These are phyloP conservation scores for Phytophthora pseudosyringae DNA, from an alignment of 352 stramenopile genomes.

Conservation along the genomic window DNA sequence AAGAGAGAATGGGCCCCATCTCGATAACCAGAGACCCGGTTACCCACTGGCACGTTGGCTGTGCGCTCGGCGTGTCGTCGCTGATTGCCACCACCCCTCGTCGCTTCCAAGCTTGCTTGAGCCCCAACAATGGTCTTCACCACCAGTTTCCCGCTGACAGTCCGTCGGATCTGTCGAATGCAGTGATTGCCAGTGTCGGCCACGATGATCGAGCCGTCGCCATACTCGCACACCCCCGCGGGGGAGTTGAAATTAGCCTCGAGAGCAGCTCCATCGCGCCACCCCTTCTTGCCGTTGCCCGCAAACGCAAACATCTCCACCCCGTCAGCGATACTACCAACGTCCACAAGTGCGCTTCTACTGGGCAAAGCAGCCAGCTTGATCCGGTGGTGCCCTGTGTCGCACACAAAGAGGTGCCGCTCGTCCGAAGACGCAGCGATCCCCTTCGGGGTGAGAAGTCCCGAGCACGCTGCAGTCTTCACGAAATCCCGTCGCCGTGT, in stretches of 20 bases:
- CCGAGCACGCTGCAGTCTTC: constrained; percentile 36
- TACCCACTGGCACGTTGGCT: constrained; percentile 7
- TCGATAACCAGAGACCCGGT: constrained; percentile 35
- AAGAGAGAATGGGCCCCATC: constrained; percentile 48
- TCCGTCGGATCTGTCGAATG: constrained; percentile 47
- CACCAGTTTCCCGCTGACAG: constrained; percentile 32
- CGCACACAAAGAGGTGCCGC: constrained; percentile 58
- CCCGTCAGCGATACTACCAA: constrained; percentile 11
- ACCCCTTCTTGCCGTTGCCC: constrained; percentile 49
- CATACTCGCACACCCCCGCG: constrained; percentile 42
- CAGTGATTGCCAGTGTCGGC: constrained; percentile 65
- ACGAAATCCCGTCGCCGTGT: constrained; percentile 14
- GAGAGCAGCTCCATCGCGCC: constrained; percentile 46
- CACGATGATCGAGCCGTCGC: constrained; percentile 48
- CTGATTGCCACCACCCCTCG: not conserved
- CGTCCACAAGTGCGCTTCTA: constrained; percentile 26
- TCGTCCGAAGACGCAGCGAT: constrained; percentile 48
- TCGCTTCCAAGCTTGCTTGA: constrained; percentile 9
- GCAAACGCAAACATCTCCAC: constrained; percentile 57
- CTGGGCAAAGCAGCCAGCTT: constrained; percentile 50
- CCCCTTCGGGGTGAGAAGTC: constrained; percentile 54
- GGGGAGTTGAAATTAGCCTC: constrained; percentile 54
- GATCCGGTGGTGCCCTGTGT: constrained; percentile 61
- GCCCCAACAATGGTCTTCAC: constrained; percentile 51
- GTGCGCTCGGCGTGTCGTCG: not conserved